phyloP scores from a whole-genome alignment of 2,329 filamentous ascomycete species.

The Metarhizium album region DNA sequence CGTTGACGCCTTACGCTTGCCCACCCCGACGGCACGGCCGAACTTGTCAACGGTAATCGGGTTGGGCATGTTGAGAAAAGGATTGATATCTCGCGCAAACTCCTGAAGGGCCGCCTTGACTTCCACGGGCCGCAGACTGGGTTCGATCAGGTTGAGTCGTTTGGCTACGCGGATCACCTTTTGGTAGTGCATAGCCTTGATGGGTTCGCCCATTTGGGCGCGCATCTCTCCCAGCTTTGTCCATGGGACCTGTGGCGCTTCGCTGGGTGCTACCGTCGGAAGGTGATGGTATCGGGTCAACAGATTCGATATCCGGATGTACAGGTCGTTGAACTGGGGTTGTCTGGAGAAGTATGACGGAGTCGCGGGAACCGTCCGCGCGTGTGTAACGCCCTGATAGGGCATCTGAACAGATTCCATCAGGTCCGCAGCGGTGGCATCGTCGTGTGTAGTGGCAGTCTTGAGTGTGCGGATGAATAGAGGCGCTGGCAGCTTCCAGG shows the following conservation, averaged over 20 bases:
- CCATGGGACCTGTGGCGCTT: conserved; percentile 71
- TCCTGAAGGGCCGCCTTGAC: conserved; percentile 52
- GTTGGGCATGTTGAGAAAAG: conserved; percentile 51
- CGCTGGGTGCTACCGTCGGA: conserved; percentile 52
- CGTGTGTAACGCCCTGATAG: conserved; percentile 31
- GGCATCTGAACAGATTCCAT: conserved; percentile 17
- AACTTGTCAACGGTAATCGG: conserved; percentile 61
- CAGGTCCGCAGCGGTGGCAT: conserved; percentile 9
- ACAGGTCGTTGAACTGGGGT: conserved; percentile 76
- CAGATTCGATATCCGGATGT: conserved; percentile 62
- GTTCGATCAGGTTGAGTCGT: conserved; percentile 76
- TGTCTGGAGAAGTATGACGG: conserved; percentile 91
- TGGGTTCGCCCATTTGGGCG: conserved; percentile 55
- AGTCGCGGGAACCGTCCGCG: conserved; percentile 72
- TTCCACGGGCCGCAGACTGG: conserved; percentile 59
- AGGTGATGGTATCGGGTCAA: conserved; percentile 62
- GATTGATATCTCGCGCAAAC: conserved; percentile 68
- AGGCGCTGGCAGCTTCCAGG: conserved; percentile 13
- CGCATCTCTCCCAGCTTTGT: conserved; percentile 69
- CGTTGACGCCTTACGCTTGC: conserved; percentile 76
- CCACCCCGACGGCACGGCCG: conserved; percentile 70
- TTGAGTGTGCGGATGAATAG: conserved; percentile 16
- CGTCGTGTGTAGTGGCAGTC: conserved; percentile 10
- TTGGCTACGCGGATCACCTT: conserved; percentile 66
- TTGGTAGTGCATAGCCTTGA: conserved; percentile 69